Evolutionary conservation across 2,329 filamentous ascomycete genomes (phyloP).

Genomic region (Colletotrichum sidae): DNA sequence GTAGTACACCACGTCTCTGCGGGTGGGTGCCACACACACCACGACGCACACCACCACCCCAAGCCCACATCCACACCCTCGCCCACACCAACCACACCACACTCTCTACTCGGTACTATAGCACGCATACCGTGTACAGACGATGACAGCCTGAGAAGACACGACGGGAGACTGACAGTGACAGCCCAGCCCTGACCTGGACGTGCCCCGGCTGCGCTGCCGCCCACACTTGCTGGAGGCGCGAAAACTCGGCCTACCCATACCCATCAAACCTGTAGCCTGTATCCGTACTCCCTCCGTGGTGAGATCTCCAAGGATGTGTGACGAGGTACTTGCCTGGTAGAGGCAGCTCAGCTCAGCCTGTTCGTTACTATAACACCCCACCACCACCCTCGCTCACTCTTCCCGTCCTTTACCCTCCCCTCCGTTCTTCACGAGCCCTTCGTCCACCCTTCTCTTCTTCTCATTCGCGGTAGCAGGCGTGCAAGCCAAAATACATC

Average conservation of each 20-base stretch:
- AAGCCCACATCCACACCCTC: not conserved
- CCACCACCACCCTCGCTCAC: constrained; percentile 59
- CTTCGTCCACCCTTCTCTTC: constrained; percentile 69
- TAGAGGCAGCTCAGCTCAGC: constrained; percentile 21
- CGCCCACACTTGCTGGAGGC: too few species aligned
- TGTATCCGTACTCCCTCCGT: too few species aligned
- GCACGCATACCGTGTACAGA: too few species aligned
- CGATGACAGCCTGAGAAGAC: constrained; percentile 18
- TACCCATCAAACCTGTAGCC: too few species aligned
- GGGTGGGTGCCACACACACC: too few species aligned
- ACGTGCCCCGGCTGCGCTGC: not conserved
- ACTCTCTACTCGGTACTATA: too few species aligned
- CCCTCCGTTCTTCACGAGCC: constrained; percentile 65
- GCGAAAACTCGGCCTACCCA: too few species aligned
- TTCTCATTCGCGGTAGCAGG: constrained; percentile 69
- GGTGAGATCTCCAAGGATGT: too few species aligned
- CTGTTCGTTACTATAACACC: constrained; percentile 55
- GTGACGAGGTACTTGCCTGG: constrained; percentile 15
- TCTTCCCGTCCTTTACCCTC: constrained; percentile 57
- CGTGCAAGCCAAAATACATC: constrained; percentile 66
- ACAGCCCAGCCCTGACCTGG: not conserved
- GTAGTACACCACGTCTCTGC: too few species aligned
- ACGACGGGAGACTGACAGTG: constrained; percentile 23
- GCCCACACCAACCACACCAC: too few species aligned
- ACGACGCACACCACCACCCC: not conserved